Evolutionary conservation across 495 filamentous ascomycete species (phyloP).

Genomic region (Xylaria longipes): DNA sequence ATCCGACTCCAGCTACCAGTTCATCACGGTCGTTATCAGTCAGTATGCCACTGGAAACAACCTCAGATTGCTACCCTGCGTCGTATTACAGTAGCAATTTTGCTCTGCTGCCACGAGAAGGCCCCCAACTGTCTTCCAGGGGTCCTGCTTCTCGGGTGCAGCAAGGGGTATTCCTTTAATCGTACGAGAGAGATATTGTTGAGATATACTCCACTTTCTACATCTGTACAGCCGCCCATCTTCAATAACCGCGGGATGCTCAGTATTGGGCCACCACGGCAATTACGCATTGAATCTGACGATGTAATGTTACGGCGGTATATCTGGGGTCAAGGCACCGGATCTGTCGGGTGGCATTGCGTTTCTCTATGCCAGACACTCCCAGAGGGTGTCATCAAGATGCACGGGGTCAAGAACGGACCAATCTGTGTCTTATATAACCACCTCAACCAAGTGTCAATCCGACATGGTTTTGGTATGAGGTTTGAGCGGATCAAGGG

Average conservation of each 20-base stretch:
- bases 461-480: not conserved
- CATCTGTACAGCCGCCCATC: not conserved
- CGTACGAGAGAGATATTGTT: not conserved
- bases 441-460: not conserved
- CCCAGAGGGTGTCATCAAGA: not conserved
- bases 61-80: constrained; percentile 3
- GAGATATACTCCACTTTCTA: not conserved
- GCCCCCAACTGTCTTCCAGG: not conserved
- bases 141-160: not conserved
- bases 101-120: constrained; percentile 3
- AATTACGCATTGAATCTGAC: not conserved
- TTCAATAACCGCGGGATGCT: not conserved
- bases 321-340: not conserved
- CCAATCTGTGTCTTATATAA: not conserved
- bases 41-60: not conserved
- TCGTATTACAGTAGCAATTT: not conserved
- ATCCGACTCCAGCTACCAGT: constrained; percentile 4
- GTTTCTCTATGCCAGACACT: not conserved
- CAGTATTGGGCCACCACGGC: not conserved
- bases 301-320: constrained; percentile 2
- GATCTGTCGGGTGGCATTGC: not conserved
- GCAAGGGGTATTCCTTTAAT: not conserved
- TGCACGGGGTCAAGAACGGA: constrained; percentile 1
- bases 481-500: not conserved
- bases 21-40: not conserved